phyloP scores from a whole-genome alignment of 495 filamentous ascomycete species.

The Neohortaea acidophila region DNA sequence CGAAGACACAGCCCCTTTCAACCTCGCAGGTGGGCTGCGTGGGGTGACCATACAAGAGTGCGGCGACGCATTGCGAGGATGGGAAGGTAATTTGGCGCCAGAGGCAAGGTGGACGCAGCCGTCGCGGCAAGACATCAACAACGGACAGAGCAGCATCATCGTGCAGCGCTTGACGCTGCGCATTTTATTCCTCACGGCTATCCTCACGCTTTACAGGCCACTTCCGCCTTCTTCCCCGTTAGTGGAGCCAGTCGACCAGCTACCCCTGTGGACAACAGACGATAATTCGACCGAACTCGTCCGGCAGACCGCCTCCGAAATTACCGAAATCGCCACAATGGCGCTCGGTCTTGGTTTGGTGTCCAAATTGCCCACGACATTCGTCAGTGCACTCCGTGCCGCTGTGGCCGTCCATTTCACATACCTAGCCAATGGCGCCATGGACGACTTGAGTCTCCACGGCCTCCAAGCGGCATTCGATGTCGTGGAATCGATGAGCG shows the following conservation, averaged over 20 bases:
- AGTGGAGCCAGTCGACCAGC: slow-evolving; percentile 54
- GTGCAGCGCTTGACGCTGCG: slow-evolving; percentile 66
- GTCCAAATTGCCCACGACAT: slow-evolving; percentile 67
- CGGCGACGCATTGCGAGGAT: slow-evolving; percentile 56
- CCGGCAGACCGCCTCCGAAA: slow-evolving; percentile 60
- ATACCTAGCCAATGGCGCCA: too few species aligned
- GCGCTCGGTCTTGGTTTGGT: slow-evolving; percentile 54
- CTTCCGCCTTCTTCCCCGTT: slow-evolving; percentile 60
- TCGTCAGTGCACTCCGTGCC: slow-evolving; percentile 74
- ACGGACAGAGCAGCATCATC: slow-evolving; percentile 39
- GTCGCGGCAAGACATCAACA: slow-evolving; percentile 32
- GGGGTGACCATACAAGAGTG: slow-evolving; percentile 56
- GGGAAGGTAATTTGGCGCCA: slow-evolving; percentile 51
- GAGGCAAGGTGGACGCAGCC: slow-evolving; percentile 45
- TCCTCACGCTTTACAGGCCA: slow-evolving; percentile 74
- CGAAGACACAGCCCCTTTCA: too few species aligned
- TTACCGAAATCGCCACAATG: slow-evolving; percentile 60
- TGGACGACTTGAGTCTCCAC: too few species aligned
- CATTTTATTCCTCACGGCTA: slow-evolving; percentile 76
- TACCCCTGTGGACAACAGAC: too few species aligned
- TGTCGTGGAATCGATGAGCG: too few species aligned
- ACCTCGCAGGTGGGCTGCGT: too few species aligned
- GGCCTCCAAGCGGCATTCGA: too few species aligned
- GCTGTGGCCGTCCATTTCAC: slow-evolving; percentile 86
- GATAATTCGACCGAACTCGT: slow-evolving; percentile 61